A percentile compares a stretch with the other conserved stretches of the same genome.
Evolutionary conservation across 371 early-diverging fungal species (phyloP).

Genomic region (Lichtheimia ornata): DNA sequence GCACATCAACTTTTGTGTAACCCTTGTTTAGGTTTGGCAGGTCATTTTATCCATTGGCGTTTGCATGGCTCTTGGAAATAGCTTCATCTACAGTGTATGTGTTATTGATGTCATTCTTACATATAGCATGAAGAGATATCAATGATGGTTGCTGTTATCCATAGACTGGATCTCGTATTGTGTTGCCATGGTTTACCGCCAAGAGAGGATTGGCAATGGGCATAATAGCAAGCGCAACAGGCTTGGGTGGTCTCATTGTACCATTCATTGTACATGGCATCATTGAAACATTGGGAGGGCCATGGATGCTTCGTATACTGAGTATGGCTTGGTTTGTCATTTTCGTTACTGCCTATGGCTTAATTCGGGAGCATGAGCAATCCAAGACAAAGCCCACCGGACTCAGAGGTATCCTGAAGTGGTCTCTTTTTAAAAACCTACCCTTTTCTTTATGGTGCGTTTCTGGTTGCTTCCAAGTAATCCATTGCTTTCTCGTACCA

Average conservation of each 20-base stretch:
- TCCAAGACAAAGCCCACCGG: too few relatives aligned
- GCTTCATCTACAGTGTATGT: conserved; percentile 24
- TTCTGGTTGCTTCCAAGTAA: too few relatives aligned
- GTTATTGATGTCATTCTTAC: too few relatives aligned
- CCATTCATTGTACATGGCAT: conserved; percentile 64
- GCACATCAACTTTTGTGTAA: background rate
- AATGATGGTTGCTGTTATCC: background rate
- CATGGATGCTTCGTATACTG: conserved; percentile 30
- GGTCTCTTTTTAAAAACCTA: too few relatives aligned
- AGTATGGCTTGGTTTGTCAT: too few relatives aligned
- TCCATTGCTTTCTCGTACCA: too few relatives aligned
- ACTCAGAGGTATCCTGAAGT: too few relatives aligned
- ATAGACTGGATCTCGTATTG: conserved; percentile 34
- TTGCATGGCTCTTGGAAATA: conserved; percentile 56
- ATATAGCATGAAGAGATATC: too few relatives aligned
- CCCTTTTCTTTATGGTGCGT: too few relatives aligned
- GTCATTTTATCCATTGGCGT: conserved; percentile 62
- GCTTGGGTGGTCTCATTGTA: conserved; percentile 76
- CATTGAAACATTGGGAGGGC: conserved; percentile 53
- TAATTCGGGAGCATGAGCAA: too few relatives aligned
- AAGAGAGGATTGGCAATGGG: too few relatives aligned
- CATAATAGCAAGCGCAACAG: conserved; percentile 73
- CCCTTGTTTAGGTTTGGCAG: conserved; percentile 46
- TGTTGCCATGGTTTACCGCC: conserved; percentile 80
- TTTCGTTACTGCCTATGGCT: too few relatives aligned